A percentile compares a stretch with the other conserved stretches of the same genome.
Conservation (phyloP, 495 filamentous ascomycete species). For the Wilcoxina mikolae region DNA sequence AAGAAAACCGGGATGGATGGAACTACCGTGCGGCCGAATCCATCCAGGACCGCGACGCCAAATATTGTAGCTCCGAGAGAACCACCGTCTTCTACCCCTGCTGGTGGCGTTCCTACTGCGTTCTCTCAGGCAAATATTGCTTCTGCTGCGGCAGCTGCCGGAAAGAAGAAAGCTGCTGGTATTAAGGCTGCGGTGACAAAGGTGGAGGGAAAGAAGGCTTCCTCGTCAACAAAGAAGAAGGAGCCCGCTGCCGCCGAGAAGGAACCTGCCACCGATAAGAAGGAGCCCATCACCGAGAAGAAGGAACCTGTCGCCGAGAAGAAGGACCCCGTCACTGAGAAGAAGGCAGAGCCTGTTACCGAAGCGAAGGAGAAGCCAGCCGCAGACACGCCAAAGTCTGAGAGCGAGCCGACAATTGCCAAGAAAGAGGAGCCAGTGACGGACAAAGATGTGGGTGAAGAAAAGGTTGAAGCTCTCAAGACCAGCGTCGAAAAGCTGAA, state of each 20-base stretch:
- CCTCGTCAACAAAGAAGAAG: constrained; percentile 15
- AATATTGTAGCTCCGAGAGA: constrained; percentile 26
- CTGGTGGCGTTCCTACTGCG: constrained; percentile 7
- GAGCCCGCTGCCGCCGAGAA: constrained; percentile 12
- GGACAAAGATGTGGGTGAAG: constrained; percentile 11
- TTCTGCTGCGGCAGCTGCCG: constrained; percentile 14
- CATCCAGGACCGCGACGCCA: constrained; percentile 36
- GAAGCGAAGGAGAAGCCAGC: not conserved
- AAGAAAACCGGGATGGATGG: constrained; percentile 27
- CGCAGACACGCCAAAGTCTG: constrained; percentile 1
- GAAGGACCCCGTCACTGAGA: constrained; percentile 13
- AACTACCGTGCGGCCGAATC: constrained; percentile 29
- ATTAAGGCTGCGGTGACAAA: constrained; percentile 19
- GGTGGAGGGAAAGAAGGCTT: constrained; percentile 11
- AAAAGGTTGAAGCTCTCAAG: not conserved
- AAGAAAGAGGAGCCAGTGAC: not conserved
- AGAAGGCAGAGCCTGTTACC: not conserved
- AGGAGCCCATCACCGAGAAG: constrained; percentile 21
- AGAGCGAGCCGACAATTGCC: not conserved
- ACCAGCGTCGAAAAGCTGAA: constrained; percentile 7
- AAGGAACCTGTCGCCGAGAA: constrained; percentile 5
- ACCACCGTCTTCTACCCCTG: not conserved
- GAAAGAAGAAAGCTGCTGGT: constrained; percentile 41
- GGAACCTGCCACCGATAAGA: constrained; percentile 17
- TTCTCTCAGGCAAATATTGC: constrained; percentile 18